Evolutionary conservation across 1,139 yeast species (phyloP), one percentile per base, ranked within the genome.

Genomic region (Taphrina populina): DNA sequence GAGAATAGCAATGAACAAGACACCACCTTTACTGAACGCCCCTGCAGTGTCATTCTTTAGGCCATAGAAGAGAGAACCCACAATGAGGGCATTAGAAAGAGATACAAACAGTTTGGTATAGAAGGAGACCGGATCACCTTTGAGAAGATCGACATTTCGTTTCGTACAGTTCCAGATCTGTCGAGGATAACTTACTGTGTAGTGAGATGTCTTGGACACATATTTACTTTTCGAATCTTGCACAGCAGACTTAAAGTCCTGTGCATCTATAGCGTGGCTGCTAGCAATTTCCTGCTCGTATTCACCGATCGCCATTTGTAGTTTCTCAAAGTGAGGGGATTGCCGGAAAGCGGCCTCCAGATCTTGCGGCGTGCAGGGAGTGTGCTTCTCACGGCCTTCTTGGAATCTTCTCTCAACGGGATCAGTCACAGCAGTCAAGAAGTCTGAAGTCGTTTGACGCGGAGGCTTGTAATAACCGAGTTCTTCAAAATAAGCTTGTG

Each of bases 371-470:
- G 86, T 80, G 60, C 76, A 71, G 32, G 95, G 95, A 23, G 82
- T 88, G 59, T 70, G 73, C 53, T 72, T 63, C 65, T 85, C 94
- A 58, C 63, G 21, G 13, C 55, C 94, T 5, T 29, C 34, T 10
- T 32, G 47, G 49, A 54, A 46, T 8, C 35, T n/a, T n/a, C 58
- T 34, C 49, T 54, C 58, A 6, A 29, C 33, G 2, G 54, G 54
- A 23, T 54, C 58, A 10, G 58, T 54, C 17, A 46, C 40, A 4
- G 54, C 46, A 8, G 95, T 86, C 65, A 87, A 73, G 68, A 78
- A 87, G 68, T 87, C 95, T 8, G 92, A 86, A 58, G 92, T 83
- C 7, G 94, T 83, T 71, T 84, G 88, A 69, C 94, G 79, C 34
- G 76, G 75, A 37, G 85, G 83, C 64, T 87, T 83, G 11, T 74